phyloP scores from a whole-genome alignment of 225 moss, liverwort and hornwort genomes.

The Pseudisothecium myosuroides region DNA sequence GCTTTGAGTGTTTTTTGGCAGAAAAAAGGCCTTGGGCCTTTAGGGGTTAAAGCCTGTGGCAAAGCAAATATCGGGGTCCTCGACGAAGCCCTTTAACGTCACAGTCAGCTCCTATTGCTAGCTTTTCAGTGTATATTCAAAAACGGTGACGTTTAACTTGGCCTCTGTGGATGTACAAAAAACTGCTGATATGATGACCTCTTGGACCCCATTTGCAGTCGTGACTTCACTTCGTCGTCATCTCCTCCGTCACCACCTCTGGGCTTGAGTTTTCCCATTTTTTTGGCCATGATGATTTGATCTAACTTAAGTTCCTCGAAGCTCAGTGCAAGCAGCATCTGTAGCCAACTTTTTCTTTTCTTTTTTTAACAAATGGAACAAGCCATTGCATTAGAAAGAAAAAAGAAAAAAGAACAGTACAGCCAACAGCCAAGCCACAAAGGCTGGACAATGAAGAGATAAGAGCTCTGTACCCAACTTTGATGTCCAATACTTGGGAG shows the following conservation, averaged over 20 bases:
- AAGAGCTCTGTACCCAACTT: not conserved
- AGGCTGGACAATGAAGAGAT: no score
- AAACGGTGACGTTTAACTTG: not conserved
- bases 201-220: not conserved
- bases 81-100: not conserved
- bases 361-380: no score
- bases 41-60: not conserved
- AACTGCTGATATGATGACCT: not conserved
- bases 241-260: not conserved
- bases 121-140: not conserved
- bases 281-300: not conserved
- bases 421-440: no score
- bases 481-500: not conserved
- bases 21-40: no score
- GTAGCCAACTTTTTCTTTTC: no score
- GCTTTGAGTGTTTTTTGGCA: no score
- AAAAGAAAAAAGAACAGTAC: no score
- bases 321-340: not conserved
- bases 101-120: not conserved
- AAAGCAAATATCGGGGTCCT: not conserved
- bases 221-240: not conserved
- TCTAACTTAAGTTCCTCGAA: not conserved
- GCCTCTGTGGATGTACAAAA: not conserved
- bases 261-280: not conserved
- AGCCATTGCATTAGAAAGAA: no score